Evolutionary conservation across 2,329 filamentous ascomycete genomes (phyloP).

Genomic region (Dactylonectria estremocensis): DNA sequence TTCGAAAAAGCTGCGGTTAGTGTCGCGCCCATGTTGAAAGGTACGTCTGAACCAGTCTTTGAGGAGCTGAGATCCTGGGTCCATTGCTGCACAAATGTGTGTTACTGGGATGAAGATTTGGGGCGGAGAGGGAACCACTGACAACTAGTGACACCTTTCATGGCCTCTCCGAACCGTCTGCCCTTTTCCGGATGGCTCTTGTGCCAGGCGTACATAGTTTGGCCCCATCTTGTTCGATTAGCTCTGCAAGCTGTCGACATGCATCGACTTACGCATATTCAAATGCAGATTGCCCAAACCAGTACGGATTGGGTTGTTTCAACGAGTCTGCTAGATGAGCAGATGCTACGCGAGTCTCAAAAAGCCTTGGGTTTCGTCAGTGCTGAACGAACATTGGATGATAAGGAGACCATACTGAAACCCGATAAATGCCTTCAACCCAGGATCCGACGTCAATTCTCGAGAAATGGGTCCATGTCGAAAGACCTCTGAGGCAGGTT

Average conservation of each 20-base stretch:
- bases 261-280: slow-evolving; percentile 33
- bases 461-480: slow-evolving; percentile 28
- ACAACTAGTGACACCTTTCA: slow-evolving; percentile 34
- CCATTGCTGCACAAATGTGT: slow-evolving; percentile 20
- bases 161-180: slow-evolving; percentile 48
- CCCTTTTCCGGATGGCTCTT: slow-evolving; percentile 56
- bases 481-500: slow-evolving; percentile 25
- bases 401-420: slow-evolving; percentile 32
- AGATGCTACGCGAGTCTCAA: slow-evolving; percentile 40
- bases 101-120: slow-evolving; percentile 53
- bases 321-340: slow-evolving; percentile 39
- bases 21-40: background rate
- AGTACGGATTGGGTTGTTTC: slow-evolving; percentile 32
- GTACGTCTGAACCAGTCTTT: slow-evolving; percentile 25
- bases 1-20: slow-evolving; percentile 14
- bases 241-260: background rate
- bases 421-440: slow-evolving; percentile 34
- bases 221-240: slow-evolving; percentile 32
- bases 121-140: background rate
- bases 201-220: slow-evolving; percentile 44
- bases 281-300: slow-evolving; percentile 41
- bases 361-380: slow-evolving; percentile 25
- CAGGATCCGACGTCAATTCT: slow-evolving; percentile 27
- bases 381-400: background rate
- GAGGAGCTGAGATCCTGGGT: slow-evolving; percentile 32